Base-by-base conservation (phyloP, 805 yeast genomes). In the Suhomyces vadensis region DNA sequence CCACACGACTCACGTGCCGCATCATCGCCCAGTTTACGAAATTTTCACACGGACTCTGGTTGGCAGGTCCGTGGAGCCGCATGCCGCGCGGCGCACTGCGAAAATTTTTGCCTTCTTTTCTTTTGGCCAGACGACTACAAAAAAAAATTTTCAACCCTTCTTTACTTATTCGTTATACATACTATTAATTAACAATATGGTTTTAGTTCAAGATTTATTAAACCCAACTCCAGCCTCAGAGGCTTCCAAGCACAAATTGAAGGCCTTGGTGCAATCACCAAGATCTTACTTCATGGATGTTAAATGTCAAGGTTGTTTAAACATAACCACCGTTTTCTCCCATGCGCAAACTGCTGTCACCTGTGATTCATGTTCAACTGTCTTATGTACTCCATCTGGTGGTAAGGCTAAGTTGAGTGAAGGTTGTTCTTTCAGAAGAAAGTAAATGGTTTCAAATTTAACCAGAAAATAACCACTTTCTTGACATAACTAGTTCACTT, bases 321-420 rank as follows among this genome's bases (percentile, higher is more conserved):
- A 63, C 63, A 67, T 67, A 58, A 62, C 69, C 56, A 67, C 73
- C 42, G 69, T 67, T 41, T 67, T 67, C 60, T 64, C 70, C 42
- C 73, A 67, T 59, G 70, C 73, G 31, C 73, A 67, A 55, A 67
- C 72, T 41, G 71, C 71, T 41, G 70, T 67, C 59, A 62, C 71
- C 49, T 67, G 73, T 56, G 71, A 67, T 59, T 59, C 61, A 58
- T 67, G 73, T 47, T 57, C 71, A 49, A 64, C 69, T 43, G 67
- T 67, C 43, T 64, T 67, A 56, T 65, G 70, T 53, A 62, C 69
- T 48, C 73, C 73, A 38, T 61, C 73, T 44, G 73, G 73, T 56
- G 73, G 72, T 61, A 67, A 67, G 61, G 70, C 71, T 52, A 65
- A 65, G 63, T 65, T 67, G 62, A 62, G 69, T 49, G 73, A 67